Conservation (phyloP, 495 filamentous ascomycete genomes). For the Trichocladium uniseriatum region DNA sequence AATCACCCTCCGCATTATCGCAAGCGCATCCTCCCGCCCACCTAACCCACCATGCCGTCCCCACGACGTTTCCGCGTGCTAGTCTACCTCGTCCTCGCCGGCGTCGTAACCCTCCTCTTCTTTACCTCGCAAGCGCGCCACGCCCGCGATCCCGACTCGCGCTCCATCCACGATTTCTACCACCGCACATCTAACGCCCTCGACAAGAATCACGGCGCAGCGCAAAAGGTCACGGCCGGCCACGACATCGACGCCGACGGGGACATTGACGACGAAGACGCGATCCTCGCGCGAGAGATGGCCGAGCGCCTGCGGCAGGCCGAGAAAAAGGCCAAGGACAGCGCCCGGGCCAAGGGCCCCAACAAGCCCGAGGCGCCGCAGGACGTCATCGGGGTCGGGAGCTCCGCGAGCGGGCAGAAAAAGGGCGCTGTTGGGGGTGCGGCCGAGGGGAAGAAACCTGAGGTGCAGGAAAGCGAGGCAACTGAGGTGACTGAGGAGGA, state of each 20-base stretch:
- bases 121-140: conserved; percentile 42
- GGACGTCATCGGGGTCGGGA: conserved; percentile 41
- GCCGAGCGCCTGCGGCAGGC: conserved; percentile 38
- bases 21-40: too few relatives aligned
- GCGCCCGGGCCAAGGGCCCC: conserved; percentile 42
- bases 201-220: conserved; percentile 21
- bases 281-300: conserved; percentile 32
- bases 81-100: conserved; percentile 46
- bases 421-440: too few relatives aligned
- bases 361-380: conserved; percentile 44
- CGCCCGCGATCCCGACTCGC: conserved; percentile 26
- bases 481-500: conserved; percentile 47
- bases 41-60: conserved; percentile 59
- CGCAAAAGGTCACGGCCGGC: conserved; percentile 23
- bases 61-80: conserved; percentile 55
- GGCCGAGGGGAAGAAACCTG: conserved; percentile 21
- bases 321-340: conserved; percentile 48
- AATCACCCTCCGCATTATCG: too few relatives aligned
- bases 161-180: conserved; percentile 44
- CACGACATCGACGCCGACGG: conserved; percentile 36
- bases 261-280: conserved; percentile 40
- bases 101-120: conserved; percentile 53
- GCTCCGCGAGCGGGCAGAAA: conserved; percentile 58
- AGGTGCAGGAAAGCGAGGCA: conserved; percentile 19
- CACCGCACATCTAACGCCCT: conserved; percentile 45